Evolutionary conservation across 495 filamentous ascomycete genomes (phyloP), one percentile per base, ranked within the genome.

Genomic region (Cladorrhinum samala): DNA sequence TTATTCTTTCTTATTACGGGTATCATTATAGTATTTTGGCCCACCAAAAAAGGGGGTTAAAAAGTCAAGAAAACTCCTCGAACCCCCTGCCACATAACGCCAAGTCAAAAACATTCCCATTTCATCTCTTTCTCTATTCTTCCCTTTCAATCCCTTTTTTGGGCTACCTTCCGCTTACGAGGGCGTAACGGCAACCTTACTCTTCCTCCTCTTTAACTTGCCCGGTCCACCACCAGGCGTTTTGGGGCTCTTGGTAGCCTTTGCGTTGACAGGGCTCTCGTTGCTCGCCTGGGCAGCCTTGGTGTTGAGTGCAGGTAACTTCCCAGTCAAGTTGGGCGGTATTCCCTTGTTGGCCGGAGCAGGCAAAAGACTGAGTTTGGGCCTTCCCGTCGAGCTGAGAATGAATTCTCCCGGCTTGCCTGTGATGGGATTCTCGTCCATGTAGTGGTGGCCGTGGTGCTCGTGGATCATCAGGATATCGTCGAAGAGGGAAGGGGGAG

Each of bases 341-440:
- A 41, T 36, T 54, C 59, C 6, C 38, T 21, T 44, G 38, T 14
- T 16, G 14, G 38, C 37, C 27, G 42, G 19, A 17, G 41, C 11
- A 33, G 46, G 11, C 11, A 60, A 62, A 4, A 64, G 64, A 58
- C 71, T 75, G 27, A 65, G 69, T 33, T 21, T 45, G 7, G 20
- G n/a, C 9, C 77, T 69, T 2, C 78, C 77, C 3, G 82, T 80
- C 24, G 76, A 83, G 9, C 81, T 82, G 46, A 94, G 75, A 49
- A 86, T 84, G 69, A 95, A 95, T n/a, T 83, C 81, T 18, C 91
- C 91, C 0, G 91, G 91, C 59, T 87, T 84, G 42, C 91, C 91
- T 1, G 86, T 82, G 44, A 95, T 79, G 2, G 90, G 89, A 58
- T 85, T 93, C 65, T 95, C 90, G 68, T 98, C 90, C 82, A 93